Evolutionary conservation across 1,284 basidiomycete species (phyloP).

Genomic region (Ceratobasidium sp.): DNA sequence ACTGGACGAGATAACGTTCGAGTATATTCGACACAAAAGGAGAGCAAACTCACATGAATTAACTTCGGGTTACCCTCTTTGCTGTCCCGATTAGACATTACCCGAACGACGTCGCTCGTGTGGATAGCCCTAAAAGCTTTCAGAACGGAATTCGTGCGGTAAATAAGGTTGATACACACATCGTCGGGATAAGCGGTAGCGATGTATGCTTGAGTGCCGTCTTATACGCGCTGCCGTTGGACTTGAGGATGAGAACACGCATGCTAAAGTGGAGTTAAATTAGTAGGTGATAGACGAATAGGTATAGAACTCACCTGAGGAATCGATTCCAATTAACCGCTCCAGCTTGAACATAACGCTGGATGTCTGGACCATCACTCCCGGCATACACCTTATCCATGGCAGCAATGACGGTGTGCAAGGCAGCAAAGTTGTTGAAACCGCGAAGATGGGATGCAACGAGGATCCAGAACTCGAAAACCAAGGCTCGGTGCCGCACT

Average conservation of each 20-base stretch:
- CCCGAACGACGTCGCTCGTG: constrained; percentile 80
- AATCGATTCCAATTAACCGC: constrained; percentile 75
- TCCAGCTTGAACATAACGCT: constrained; percentile 74
- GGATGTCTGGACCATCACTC: constrained; percentile 70
- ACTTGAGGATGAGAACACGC: constrained; percentile 76
- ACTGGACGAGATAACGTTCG: constrained; percentile 53
- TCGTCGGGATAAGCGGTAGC: constrained; percentile 82
- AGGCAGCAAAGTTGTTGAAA: constrained; percentile 79
- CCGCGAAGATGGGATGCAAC: constrained; percentile 75
- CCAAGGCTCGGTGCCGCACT: constrained; percentile 70
- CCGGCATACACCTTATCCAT: constrained; percentile 79
- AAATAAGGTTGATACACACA: constrained; percentile 64
- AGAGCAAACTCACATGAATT: constrained; percentile 64
- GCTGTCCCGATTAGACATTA: constrained; percentile 79
- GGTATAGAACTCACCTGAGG: constrained; percentile 59
- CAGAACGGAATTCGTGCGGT: constrained; percentile 16
- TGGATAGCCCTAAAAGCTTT: constrained; percentile 75
- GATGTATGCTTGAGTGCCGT: constrained; percentile 81
- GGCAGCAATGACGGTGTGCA: constrained; percentile 84
- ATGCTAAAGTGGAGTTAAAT: constrained; percentile 62
- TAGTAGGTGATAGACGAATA: not conserved
- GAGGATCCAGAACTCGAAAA: constrained; percentile 79
- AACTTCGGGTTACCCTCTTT: constrained; percentile 70
- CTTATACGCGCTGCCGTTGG: constrained; percentile 81
- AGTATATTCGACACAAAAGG: no score